Evolutionary conservation across 495 filamentous ascomycete genomes (phyloP), one percentile per base, ranked within the genome.

Genomic region (Viridothelium virens): DNA sequence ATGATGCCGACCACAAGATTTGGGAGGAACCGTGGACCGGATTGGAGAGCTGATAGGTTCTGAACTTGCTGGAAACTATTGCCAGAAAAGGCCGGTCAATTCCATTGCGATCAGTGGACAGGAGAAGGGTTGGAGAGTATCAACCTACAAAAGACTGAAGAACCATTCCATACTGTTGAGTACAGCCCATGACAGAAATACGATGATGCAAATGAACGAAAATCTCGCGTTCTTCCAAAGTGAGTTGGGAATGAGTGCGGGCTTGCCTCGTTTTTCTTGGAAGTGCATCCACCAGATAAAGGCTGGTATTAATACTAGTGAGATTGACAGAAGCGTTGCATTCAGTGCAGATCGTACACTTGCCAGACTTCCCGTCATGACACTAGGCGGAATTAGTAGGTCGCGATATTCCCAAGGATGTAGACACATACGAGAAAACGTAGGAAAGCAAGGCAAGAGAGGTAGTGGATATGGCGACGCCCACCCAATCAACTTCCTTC

Each of bases 191-290:
- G 77, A 76, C 7, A 86, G 70, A 0, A 83, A 67, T 0, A 86
- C 79, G 69, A 81, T 83, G 14, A 83, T 61, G 67, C 82, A 85
- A 3, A 81, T 78, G 25, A 67, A 79, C 0, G 81, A 75, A 63
- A 85, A 86, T 0, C 77, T 73, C 0, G 67, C 66, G 44, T 83
- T 83, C 37, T 74, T 76, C 84, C 84, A 86, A 1, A 86, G 64
- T 0, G 75, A 75, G 71, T 84, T 87, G 0, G 83, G 83, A 2
- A 87, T 83, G 46, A 87, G 66, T 12, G 80, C 82, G 11, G 81
- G 76, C 36, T 75, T 74, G 4, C 74, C 71, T 2, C 56, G 67
- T 59, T 73, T 71, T 50, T 80, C 82, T 61, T 77, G 79, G 46
- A 72, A 69, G 46, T 74, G 69, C 73, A 82, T 77, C 83, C 82